Conservation (phyloP, 2,329 filamentous ascomycete genomes). For the Stromatinia cepivora region DNA sequence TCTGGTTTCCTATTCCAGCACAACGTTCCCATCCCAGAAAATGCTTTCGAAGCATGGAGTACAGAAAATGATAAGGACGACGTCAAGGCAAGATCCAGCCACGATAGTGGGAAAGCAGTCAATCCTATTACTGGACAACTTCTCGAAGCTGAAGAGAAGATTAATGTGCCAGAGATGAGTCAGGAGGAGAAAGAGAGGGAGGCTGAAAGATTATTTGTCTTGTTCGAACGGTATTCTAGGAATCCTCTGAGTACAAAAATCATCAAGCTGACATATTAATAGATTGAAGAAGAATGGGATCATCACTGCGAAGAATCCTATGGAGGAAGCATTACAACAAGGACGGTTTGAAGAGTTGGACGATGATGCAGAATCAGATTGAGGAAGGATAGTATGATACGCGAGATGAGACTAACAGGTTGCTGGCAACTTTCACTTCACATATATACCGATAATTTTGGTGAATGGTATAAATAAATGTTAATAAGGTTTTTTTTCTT, state of each 20-base stretch:
- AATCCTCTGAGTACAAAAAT: background rate
- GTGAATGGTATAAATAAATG: background rate
- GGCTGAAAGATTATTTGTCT: slow-evolving; percentile 40
- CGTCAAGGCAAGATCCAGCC: slow-evolving; percentile 33
- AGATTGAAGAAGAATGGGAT: slow-evolving; percentile 40
- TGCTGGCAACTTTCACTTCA: background rate
- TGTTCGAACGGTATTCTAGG: slow-evolving; percentile 39
- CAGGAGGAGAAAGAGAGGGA: slow-evolving; percentile 90
- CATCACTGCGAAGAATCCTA: slow-evolving; percentile 38
- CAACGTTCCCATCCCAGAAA: slow-evolving; percentile 74
- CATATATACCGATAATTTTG: background rate
- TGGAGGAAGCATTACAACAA: slow-evolving; percentile 34
- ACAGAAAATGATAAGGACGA: slow-evolving; percentile 28
- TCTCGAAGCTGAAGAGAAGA: slow-evolving; percentile 36
- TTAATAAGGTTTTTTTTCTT: background rate
- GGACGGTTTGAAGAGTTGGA: slow-evolving; percentile 39
- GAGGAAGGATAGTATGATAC: background rate
- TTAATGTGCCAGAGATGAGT: slow-evolving; percentile 72
- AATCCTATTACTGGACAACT: slow-evolving; percentile 40
- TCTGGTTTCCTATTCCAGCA: slow-evolving; percentile 86
- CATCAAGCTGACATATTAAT: slow-evolving; percentile 23
- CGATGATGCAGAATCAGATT: slow-evolving; percentile 38
- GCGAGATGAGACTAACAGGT: background rate
- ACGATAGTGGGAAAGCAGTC: slow-evolving; percentile 31
- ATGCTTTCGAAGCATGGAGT: slow-evolving; percentile 57